Evolutionary conservation across 306 rosid genomes (phyloP).

Genomic region (Glycine soja): DNA sequence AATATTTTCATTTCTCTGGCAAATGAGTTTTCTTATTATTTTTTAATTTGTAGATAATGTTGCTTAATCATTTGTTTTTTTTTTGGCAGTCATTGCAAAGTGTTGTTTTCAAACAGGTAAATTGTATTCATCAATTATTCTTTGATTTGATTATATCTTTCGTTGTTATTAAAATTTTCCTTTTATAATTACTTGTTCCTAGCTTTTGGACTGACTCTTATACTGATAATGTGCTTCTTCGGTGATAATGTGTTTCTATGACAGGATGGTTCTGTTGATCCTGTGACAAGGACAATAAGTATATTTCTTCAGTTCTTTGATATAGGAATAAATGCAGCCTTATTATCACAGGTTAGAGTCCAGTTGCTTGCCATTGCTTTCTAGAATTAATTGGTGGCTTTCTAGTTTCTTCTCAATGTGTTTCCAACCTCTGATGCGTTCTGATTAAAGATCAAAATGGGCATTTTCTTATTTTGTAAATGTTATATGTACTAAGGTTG

Average conservation of each 20-base stretch:
- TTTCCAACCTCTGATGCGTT: constrained; percentile 27
- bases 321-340: constrained; percentile 92
- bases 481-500: background rate
- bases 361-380: constrained; percentile 32
- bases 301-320: constrained; percentile 95
- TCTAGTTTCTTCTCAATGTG: constrained; percentile 8
- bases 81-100: constrained; percentile 96
- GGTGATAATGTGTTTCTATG: constrained; percentile 42
- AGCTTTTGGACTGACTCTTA: constrained; percentile 17
- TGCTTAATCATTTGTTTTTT: constrained; percentile 50
- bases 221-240: constrained; percentile 24
- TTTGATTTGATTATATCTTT: constrained; percentile 23
- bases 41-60: constrained; percentile 35
- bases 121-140: constrained; percentile 26
- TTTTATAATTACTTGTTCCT: constrained; percentile 16
- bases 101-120: constrained; percentile 98
- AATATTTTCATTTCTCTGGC: constrained; percentile 29
- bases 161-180: background rate
- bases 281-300: constrained; percentile 87
- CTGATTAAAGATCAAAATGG: constrained; percentile 15
- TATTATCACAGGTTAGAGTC: constrained; percentile 87
- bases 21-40: constrained; percentile 13
- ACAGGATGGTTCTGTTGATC: constrained; percentile 98
- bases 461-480: constrained; percentile 26
- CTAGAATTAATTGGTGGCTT: constrained; percentile 24